Evolutionary conservation across 139 green algal species (phyloP).

Genomic region (Microglena sp.): DNA sequence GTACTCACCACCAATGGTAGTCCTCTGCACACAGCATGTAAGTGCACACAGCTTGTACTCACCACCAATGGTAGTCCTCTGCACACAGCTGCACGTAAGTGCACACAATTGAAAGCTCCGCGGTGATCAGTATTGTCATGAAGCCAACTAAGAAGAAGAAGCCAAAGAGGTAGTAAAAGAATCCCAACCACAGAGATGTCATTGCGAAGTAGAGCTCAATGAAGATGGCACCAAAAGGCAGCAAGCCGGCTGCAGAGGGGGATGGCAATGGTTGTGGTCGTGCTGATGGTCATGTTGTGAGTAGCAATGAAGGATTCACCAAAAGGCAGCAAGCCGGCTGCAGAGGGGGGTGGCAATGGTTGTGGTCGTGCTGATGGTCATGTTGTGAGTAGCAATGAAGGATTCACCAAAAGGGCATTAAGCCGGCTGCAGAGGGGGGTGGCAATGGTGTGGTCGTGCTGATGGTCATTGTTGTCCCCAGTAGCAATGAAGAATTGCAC

Average conservation of each 20-base stretch:
- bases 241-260: slow-evolving; percentile 71
- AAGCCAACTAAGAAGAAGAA: slow-evolving; percentile 81
- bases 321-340: no score
- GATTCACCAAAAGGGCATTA: no score
- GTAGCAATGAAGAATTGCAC: no score
- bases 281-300: no score
- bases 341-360: no score
- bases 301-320: no score
- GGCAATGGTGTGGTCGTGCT: no score
- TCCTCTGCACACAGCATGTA: not conserved
- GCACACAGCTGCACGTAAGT: slow-evolving; percentile 83
- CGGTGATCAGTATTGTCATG: slow-evolving; percentile 76
- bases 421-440: no score
- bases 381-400: no score
- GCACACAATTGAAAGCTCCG: slow-evolving; percentile 74
- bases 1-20: not conserved
- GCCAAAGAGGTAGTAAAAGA: slow-evolving; percentile 94
- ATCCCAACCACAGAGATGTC: slow-evolving; percentile 79
- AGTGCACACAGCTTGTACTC: slow-evolving; percentile 15
- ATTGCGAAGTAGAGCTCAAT: slow-evolving; percentile 97
- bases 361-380: no score
- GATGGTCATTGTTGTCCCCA: no score
- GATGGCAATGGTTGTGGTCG: no score
- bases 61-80: slow-evolving; percentile 92
- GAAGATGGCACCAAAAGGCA: slow-evolving; percentile 93